Conservation (phyloP, 2,329 filamentous ascomycete species). For the Davidsoniella eucalypti region DNA sequence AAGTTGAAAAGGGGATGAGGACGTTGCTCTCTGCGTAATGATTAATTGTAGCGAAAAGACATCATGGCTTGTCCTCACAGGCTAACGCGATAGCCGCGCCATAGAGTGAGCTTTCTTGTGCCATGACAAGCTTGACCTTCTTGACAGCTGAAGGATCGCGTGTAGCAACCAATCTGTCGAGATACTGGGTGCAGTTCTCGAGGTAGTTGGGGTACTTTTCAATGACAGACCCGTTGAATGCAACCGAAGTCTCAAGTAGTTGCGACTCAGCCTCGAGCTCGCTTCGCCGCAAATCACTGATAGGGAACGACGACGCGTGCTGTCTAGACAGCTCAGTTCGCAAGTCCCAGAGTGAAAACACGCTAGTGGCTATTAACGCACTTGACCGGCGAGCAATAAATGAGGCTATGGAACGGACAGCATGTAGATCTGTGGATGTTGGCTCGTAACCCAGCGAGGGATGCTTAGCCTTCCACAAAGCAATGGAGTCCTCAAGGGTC, state of each 20-base stretch:
- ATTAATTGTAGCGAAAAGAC: not conserved
- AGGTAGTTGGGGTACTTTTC: slow-evolving; percentile 61
- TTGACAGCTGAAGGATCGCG: slow-evolving; percentile 18
- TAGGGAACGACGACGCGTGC: slow-evolving; percentile 23
- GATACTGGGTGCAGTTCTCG: slow-evolving; percentile 41
- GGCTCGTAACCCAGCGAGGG: slow-evolving; percentile 17
- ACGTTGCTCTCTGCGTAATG: not conserved
- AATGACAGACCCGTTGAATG: slow-evolving; percentile 65
- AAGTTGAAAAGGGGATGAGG: no score
- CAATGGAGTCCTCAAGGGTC: not conserved
- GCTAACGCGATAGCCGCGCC: slow-evolving; percentile 59
- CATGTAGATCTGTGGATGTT: slow-evolving; percentile 30
- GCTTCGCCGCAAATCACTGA: slow-evolving; percentile 18
- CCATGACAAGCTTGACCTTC: slow-evolving; percentile 46
- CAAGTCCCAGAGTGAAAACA: slow-evolving; percentile 43
- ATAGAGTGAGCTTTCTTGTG: slow-evolving; percentile 57
- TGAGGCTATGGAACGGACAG: slow-evolving; percentile 35
- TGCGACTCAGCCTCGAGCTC: slow-evolving; percentile 36
- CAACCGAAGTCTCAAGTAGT: slow-evolving; percentile 40
- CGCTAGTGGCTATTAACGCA: slow-evolving; percentile 39
- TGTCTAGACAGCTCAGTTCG: slow-evolving; percentile 27
- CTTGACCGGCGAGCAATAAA: slow-evolving; percentile 41
- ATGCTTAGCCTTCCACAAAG: slow-evolving; percentile 19
- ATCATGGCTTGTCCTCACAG: slow-evolving; percentile 2
- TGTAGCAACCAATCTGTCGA: slow-evolving; percentile 41